Evolutionary conservation across 2,329 filamentous ascomycete genomes (phyloP).

Genomic region (Fusarium longipes): DNA sequence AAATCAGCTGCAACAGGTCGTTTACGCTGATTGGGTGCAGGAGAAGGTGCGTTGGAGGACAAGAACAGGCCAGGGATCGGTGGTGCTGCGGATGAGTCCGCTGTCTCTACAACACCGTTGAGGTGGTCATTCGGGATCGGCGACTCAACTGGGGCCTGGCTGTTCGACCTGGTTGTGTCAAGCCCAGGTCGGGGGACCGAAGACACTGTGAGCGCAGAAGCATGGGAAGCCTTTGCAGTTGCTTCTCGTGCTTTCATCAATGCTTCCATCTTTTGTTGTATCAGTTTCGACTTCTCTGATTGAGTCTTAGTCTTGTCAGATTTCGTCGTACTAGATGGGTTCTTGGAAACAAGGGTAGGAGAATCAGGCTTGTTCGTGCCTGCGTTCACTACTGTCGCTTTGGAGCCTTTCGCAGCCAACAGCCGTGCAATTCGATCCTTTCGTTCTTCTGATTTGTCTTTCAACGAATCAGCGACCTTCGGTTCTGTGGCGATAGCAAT

Average conservation of each 20-base stretch:
- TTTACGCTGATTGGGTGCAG: slow-evolving; percentile 47
- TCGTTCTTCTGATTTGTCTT: slow-evolving; percentile 67
- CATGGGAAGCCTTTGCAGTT: slow-evolving; percentile 46
- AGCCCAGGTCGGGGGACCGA: slow-evolving; percentile 6
- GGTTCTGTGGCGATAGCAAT: background rate
- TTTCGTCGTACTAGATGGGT: slow-evolving; percentile 1
- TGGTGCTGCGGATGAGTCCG: slow-evolving; percentile 28
- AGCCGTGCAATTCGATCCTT: slow-evolving; percentile 82
- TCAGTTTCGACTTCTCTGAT: slow-evolving; percentile 76
- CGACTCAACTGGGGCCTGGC: background rate
- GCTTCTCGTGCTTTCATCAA: slow-evolving; percentile 69
- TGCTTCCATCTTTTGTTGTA: slow-evolving; percentile 83
- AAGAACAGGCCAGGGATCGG: slow-evolving; percentile 55
- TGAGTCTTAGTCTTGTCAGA: slow-evolving; percentile 49
- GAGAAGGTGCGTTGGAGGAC: slow-evolving; percentile 45
- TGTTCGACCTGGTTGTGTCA: slow-evolving; percentile 11
- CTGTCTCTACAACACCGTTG: slow-evolving; percentile 3
- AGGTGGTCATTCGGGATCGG: slow-evolving; percentile 13
- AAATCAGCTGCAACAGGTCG: slow-evolving; percentile 75
- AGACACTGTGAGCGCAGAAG: background rate
- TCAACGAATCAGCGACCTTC: slow-evolving; percentile 61
- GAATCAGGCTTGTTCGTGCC: slow-evolving; percentile 7
- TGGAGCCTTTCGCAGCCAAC: slow-evolving; percentile 77
- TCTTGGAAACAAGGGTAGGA: slow-evolving; percentile 38
- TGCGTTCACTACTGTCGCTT: slow-evolving; percentile 47